Evolutionary conservation across 1,139 yeast genomes (phyloP).

Genomic region (Diutina ranongensis): DNA sequence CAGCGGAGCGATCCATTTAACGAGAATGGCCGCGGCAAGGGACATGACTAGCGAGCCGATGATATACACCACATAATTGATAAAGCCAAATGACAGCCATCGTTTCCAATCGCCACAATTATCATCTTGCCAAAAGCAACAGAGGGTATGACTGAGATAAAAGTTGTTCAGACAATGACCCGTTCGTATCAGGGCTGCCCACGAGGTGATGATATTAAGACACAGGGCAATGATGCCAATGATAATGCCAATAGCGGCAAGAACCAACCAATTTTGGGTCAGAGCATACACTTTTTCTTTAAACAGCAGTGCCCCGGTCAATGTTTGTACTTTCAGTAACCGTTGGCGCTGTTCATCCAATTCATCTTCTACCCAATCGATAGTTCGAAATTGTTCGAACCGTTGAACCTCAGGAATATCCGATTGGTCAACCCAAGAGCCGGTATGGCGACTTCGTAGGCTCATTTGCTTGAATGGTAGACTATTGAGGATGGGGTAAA

Average conservation of each 20-base stretch:
- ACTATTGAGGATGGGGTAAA: neutral
- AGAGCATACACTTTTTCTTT: constrained; percentile 1
- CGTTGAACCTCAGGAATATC: constrained; percentile 25
- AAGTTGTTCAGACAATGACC: constrained; percentile 70
- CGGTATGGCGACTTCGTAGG: constrained; percentile 20
- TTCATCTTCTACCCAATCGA: constrained; percentile 83
- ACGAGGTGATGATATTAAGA: constrained; percentile 72
- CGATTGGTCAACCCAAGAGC: constrained; percentile 30
- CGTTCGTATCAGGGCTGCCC: constrained; percentile 65
- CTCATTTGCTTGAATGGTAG: neutral
- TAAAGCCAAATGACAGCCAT: constrained; percentile 34
- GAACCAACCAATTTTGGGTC: constrained; percentile 42
- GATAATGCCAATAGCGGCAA: constrained; percentile 60
- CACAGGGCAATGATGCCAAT: constrained; percentile 80
- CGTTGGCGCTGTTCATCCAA: constrained; percentile 39
- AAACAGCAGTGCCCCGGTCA: constrained; percentile 7
- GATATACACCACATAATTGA: constrained; percentile 52
- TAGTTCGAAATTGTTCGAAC: constrained; percentile 53
- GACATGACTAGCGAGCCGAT: constrained; percentile 52
- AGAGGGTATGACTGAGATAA: constrained; percentile 62
- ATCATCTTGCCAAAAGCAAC: constrained; percentile 62
- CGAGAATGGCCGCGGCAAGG: constrained; percentile 52
- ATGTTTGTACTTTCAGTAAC: constrained; percentile 13
- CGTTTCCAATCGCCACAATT: constrained; percentile 43
- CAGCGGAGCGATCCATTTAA: constrained; percentile 64